Percentiles rank a stretch among this genome's conserved stretches.
These are phyloP conservation scores for Monocercomonoides exilis DNA, from an alignment of 78 protist genomes.

Conservation along the genomic window DNA sequence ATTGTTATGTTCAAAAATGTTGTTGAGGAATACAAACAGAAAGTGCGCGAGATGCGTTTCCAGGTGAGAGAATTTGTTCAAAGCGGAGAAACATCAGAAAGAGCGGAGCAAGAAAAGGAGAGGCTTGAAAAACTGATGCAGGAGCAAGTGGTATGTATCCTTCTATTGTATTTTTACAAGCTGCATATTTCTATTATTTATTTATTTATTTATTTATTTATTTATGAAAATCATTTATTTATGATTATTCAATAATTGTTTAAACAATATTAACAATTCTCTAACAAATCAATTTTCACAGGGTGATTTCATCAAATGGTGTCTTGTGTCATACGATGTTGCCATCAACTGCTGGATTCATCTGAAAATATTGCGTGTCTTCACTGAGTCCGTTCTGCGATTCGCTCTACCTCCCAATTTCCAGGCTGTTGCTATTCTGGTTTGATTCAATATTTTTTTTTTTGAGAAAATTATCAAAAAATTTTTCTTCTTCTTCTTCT, in stretches of 20 bases:
- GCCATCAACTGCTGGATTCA: neutral
- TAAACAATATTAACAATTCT: too few relatives aligned
- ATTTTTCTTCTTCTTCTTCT: too few relatives aligned
- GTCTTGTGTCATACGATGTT: neutral
- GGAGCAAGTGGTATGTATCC: neutral
- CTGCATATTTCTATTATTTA: too few relatives aligned
- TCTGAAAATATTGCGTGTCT: neutral
- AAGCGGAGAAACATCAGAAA: neutral
- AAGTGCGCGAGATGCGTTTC: neutral
- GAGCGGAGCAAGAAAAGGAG: neutral
- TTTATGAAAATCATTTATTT: too few relatives aligned
- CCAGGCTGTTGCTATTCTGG: neutral
- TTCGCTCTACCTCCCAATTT: neutral
- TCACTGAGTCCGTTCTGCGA: neutral
- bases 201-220: too few relatives aligned
- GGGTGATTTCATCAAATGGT: constrained; percentile 3
- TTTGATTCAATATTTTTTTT: neutral
- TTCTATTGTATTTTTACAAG: neutral
- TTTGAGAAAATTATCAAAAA: too few relatives aligned
- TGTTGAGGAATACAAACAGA: neutral
- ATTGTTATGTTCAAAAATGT: neutral
- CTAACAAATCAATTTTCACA: too few relatives aligned
- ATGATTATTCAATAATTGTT: too few relatives aligned
- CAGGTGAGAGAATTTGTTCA: neutral
- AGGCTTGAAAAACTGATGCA: neutral